Conservation (phyloP, 2,329 filamentous ascomycete genomes). For the Raffaelea ambrosiae region DNA sequence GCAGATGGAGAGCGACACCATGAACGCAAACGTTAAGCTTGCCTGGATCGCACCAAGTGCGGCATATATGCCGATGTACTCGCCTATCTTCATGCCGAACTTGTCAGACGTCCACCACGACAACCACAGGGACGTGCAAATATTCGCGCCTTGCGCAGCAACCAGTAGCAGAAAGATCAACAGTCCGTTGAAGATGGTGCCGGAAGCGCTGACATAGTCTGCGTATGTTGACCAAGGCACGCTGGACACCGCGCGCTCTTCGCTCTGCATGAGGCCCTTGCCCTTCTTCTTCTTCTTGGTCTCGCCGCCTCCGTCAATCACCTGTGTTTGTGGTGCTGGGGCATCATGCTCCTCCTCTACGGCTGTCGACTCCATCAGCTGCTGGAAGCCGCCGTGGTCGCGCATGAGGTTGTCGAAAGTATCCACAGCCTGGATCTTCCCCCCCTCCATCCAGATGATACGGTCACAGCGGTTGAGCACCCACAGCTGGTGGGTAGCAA, state of each 20-base stretch:
- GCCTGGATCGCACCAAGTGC: slow-evolving; percentile 65
- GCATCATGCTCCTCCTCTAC: slow-evolving; percentile 55
- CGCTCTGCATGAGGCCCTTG: slow-evolving; percentile 60
- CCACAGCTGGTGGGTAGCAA: slow-evolving; percentile 93
- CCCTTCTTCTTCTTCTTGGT: slow-evolving; percentile 53
- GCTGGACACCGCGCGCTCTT: slow-evolving; percentile 62
- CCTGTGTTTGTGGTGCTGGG: slow-evolving; percentile 22
- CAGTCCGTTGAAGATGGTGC: slow-evolving; percentile 59
- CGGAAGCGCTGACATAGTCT: slow-evolving; percentile 69
- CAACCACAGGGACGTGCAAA: slow-evolving; percentile 83
- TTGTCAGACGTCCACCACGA: slow-evolving; percentile 86
- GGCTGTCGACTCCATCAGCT: slow-evolving; percentile 78
- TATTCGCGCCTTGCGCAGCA: slow-evolving; percentile 73
- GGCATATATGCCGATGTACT: slow-evolving; percentile 66
- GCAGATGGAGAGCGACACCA: slow-evolving; percentile 65
- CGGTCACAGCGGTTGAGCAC: slow-evolving; percentile 85
- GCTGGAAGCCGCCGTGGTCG: slow-evolving; percentile 67
- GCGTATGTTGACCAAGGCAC: slow-evolving; percentile 75
- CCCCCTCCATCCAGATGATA: slow-evolving; percentile 88
- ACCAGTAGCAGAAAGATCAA: slow-evolving; percentile 56
- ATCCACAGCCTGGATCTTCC: slow-evolving; percentile 74
- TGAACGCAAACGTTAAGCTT: slow-evolving; percentile 70
- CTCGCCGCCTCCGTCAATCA: slow-evolving; percentile 30
- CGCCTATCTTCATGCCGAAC: slow-evolving; percentile 56
- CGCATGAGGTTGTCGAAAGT: slow-evolving; percentile 85